Evolutionary conservation across 2,329 filamentous ascomycete species (phyloP).

Genomic region (Penicillium brevicompactum): DNA sequence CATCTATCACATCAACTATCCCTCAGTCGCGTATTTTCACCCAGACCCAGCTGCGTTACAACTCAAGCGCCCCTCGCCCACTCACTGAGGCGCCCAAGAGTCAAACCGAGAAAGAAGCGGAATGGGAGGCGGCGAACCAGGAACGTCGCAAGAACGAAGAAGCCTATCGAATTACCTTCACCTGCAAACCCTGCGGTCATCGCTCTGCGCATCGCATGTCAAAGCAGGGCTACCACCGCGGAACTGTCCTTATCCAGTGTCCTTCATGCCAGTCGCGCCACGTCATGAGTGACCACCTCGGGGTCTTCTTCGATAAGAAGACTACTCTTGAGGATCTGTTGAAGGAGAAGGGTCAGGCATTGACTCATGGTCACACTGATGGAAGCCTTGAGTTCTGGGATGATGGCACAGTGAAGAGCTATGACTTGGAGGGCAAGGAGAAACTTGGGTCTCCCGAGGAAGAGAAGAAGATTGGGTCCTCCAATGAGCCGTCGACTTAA

Average conservation of each 20-base stretch:
- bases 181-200: conserved; percentile 79
- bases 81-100: conserved; percentile 36
- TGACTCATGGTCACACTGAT: conserved; percentile 76
- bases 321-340: conserved; percentile 49
- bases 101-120: conserved; percentile 30
- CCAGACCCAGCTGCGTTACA: conserved; percentile 26
- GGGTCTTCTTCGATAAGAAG: conserved; percentile 53
- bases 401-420: conserved; percentile 57
- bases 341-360: conserved; percentile 59
- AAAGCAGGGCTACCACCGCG: conserved; percentile 93
- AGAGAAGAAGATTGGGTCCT: conserved; percentile 8
- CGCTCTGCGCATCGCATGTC: conserved; percentile 84
- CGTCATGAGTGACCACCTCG: conserved; percentile 87
- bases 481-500: conserved; percentile 12
- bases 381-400: conserved; percentile 95
- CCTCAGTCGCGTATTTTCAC: conserved; percentile 6
- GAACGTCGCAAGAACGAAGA: conserved; percentile 54
- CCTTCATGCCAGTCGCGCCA: conserved; percentile 84
- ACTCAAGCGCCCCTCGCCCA: conserved; percentile 34
- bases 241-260: conserved; percentile 86
- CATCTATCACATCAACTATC: conserved; percentile 5
- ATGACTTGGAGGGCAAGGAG: conserved; percentile 14
- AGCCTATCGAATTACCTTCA: conserved; percentile 87
- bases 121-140: conserved; percentile 38
- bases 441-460: conserved; percentile 6